Percentiles rank a stretch among this genome's conserved stretches.
Evolutionary conservation across 164 flowering plant species (phyloP).

Genomic region (Umbilicus rupestris): DNA sequence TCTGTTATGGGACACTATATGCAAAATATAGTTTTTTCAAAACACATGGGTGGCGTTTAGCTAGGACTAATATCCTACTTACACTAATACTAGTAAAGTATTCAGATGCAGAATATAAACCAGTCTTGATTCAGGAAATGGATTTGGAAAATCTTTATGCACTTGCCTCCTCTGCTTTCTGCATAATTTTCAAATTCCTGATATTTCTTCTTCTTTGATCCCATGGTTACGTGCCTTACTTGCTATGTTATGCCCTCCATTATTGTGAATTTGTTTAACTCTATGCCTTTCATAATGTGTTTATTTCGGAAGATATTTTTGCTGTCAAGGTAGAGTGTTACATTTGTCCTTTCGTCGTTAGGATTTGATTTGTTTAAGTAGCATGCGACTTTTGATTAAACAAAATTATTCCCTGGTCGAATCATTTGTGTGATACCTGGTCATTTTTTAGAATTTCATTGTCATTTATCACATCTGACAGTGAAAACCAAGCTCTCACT

Average conservation of each 20-base stretch:
- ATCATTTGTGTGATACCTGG: not conserved
- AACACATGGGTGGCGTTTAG: no score
- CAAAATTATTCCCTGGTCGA: not conserved
- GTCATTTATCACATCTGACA: no score
- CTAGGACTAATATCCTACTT: no score
- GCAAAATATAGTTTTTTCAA: no score
- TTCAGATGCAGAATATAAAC: not conserved
- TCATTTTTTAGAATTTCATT: not conserved
- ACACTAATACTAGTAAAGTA: no score
- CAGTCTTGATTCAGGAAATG: not conserved
- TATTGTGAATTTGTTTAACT: not conserved
- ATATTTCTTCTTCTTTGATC: not conserved
- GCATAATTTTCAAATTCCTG: not conserved
- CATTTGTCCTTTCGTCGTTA: not conserved
- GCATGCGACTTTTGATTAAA: no score
- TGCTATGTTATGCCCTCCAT: not conserved
- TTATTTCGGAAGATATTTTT: not conserved
- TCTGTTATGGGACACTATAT: no score
- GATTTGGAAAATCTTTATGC: not conserved
- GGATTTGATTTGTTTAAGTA: not conserved
- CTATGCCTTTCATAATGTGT: not conserved
- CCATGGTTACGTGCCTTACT: conserved; percentile 3
- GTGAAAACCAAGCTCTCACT: no score
- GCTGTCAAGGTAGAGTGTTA: not conserved
- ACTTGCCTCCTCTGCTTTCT: not conserved